Evolutionary conservation across 2,329 filamentous ascomycete genomes (phyloP), one percentile per base, ranked within the genome.

Genomic region (Trichophyton rubrum): DNA sequence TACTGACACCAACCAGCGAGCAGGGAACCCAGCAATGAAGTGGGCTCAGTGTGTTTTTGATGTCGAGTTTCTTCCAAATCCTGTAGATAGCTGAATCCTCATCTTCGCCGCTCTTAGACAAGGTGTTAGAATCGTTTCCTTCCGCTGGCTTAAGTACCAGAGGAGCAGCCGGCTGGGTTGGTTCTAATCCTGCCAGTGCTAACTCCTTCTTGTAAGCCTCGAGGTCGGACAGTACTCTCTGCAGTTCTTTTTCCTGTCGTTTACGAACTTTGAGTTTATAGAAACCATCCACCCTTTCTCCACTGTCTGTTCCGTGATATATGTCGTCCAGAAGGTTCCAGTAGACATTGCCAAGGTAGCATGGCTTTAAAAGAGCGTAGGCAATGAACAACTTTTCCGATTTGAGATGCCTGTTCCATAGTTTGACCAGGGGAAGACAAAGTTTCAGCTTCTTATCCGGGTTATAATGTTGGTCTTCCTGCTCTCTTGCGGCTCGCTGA

Each of bases 321-420:
- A 11, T 5, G n/a, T 4, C 7, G 51, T 63, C 62, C 47, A 63
- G 33, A 11, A 22, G 8, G 20, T 63, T 43, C 30, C 62, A 61
- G 59, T 63, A 63, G 38, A 63, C 59, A 49, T 56, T 63, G 24
- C 56, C 59, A 41, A 63, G 53, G 27, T 15, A 61, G 56, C 43
- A 33, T 8, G 62, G 62, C 15, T 53, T 43, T 17, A 63, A 47
- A 17, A 63, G 56, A 38, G 24, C 59, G 27, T 58, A 40, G 13
- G 62, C 56, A 58, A 63, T 53, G 51, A 41, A 58, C 33, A 35
- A 17, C 13, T 5, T 53, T 20, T 27, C 58, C 22, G 56, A 22
- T 8, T 9, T 47, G 8, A 47, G 43, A 47, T 20, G n/a, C 1
- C n/a, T 17, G 43, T 22, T 47, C 43, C 43, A 47, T 3, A 24